Evolutionary conservation across 2,329 filamentous ascomycete genomes (phyloP).

Genomic region (Phialophora tarda): DNA sequence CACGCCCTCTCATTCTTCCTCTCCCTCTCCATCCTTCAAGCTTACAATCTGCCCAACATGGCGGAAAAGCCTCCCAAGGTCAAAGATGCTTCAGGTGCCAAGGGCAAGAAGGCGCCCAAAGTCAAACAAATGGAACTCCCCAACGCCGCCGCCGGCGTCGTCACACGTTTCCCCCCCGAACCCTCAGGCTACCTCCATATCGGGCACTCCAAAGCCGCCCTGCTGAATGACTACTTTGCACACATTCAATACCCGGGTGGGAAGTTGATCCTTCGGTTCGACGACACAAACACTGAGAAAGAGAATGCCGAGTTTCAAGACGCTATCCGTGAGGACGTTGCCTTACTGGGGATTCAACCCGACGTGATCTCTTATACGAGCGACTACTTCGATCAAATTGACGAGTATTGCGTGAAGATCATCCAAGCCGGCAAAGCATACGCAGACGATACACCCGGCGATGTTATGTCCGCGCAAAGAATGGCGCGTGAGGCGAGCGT

Average conservation of each 20-base stretch:
- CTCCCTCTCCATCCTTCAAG: constrained; percentile 1
- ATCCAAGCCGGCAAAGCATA: constrained; percentile 90
- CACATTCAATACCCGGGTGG: constrained; percentile 56
- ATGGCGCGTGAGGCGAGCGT: constrained; percentile 82
- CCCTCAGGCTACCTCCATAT: constrained; percentile 48
- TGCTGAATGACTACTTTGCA: constrained; percentile 45
- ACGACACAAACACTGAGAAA: constrained; percentile 96
- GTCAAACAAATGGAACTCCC: constrained; percentile 43
- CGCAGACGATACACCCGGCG: constrained; percentile 89
- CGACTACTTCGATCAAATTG: constrained; percentile 93
- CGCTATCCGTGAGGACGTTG: constrained; percentile 87
- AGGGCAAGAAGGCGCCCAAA: constrained; percentile 40
- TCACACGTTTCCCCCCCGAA: constrained; percentile 47
- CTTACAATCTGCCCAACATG: constrained; percentile 23
- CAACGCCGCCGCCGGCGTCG: constrained; percentile 43
- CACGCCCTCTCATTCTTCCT: constrained; percentile 6
- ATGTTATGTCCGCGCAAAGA: constrained; percentile 84
- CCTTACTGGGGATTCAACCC: constrained; percentile 87
- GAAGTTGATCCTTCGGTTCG: constrained; percentile 87
- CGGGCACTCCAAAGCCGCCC: constrained; percentile 44
- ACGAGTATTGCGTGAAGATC: constrained; percentile 81
- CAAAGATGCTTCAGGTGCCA: constrained; percentile 27
- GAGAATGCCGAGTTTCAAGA: constrained; percentile 98
- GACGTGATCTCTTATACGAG: constrained; percentile 88
- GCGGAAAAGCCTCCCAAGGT: constrained; percentile 33